phyloP scores from a whole-genome alignment of 345 rosid genomes.

The Lenwebbia sp. region DNA sequence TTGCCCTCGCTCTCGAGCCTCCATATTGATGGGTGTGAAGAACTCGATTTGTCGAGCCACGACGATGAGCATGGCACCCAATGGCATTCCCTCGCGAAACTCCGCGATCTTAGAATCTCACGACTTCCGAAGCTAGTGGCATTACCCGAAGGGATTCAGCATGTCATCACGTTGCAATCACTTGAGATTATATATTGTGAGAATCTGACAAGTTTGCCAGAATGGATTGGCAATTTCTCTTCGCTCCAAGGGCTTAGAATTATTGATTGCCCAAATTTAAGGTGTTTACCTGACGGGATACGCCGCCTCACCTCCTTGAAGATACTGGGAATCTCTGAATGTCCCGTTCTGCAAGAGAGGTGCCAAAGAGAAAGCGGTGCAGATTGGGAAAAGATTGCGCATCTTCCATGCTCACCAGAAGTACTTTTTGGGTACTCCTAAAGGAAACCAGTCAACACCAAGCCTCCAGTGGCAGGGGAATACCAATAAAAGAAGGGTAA shows the following conservation, averaged over 20 bases:
- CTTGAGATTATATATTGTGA: accelerated
- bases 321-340: accelerated
- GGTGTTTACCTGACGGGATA: neutral
- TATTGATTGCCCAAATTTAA: accelerated
- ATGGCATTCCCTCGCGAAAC: neutral
- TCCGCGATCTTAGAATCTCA: accelerated
- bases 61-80: neutral
- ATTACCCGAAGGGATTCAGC: neutral
- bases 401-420: neutral
- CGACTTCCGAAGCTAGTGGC: accelerated
- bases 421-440: accelerated
- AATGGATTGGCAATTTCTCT: neutral
- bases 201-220: accelerated
- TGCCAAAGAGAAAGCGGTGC: neutral
- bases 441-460: neutral
- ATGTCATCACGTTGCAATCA: neutral
- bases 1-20: neutral
- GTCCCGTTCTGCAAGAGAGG: neutral
- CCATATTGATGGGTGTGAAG: neutral
- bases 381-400: neutral
- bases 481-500: neutral
- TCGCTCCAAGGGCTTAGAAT: neutral
- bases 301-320: neutral
- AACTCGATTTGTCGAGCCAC: neutral
- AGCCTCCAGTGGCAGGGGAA: neutral